phyloP scores from a whole-genome alignment of 768 basidiomycete genomes.

The Trichaptum fuscoviolaceum region DNA sequence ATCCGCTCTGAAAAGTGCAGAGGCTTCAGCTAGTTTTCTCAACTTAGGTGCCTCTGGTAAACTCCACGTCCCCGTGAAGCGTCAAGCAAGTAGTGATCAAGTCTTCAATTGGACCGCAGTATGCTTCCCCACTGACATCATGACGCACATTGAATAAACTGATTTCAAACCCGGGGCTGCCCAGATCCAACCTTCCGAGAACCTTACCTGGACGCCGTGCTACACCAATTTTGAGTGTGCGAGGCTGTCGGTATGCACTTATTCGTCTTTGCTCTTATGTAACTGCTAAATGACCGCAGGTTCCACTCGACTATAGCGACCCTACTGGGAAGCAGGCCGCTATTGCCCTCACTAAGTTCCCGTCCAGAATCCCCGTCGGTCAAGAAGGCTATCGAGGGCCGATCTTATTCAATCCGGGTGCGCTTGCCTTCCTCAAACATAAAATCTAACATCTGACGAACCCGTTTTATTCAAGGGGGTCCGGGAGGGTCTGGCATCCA shows the following conservation, averaged over 20 bases:
- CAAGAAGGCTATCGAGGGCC: conserved; percentile 24
- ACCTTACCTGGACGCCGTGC: background rate
- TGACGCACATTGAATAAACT: background rate
- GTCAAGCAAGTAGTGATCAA: background rate
- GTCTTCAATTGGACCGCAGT: background rate
- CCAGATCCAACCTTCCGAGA: background rate
- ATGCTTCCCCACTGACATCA: background rate
- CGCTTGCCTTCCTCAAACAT: background rate
- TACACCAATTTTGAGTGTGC: background rate
- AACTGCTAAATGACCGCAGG: conserved; percentile 12
- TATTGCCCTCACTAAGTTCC: conserved; percentile 23
- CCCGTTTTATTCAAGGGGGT: conserved; percentile 8
- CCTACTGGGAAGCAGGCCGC: conserved; percentile 16
- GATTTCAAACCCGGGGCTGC: background rate
- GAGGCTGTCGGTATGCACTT: background rate
- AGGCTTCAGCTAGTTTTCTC: background rate
- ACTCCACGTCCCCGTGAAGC: background rate
- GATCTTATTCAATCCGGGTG: conserved; percentile 27
- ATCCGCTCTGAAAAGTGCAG: background rate
- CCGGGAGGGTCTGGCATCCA: conserved; percentile 10
- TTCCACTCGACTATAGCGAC: conserved; percentile 26
- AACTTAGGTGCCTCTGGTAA: background rate
- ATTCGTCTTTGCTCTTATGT: background rate
- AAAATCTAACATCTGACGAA: background rate
- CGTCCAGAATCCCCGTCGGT: conserved; percentile 13